Evolutionary conservation across 2,329 filamentous ascomycete genomes (phyloP).

Genomic region (Fusarium musae): DNA sequence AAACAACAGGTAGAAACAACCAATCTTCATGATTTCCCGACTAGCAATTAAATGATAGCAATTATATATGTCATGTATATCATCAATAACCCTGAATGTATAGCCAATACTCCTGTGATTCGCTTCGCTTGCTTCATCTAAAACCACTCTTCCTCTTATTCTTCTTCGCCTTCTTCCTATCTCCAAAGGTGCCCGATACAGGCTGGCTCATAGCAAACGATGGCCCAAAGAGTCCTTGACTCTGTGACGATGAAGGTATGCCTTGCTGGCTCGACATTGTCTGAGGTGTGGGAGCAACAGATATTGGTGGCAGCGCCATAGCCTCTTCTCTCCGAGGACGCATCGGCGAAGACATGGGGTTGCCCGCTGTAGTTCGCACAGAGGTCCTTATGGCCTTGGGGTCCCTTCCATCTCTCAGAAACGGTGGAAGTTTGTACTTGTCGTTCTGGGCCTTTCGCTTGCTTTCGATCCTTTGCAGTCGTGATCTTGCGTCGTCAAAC

Average conservation of each 20-base stretch:
- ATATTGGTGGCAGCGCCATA: conserved; percentile 22
- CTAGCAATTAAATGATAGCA: not conserved
- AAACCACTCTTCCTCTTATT: conserved; percentile 57
- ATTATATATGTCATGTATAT: not conserved
- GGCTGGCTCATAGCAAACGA: conserved; percentile 59
- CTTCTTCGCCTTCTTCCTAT: conserved; percentile 57
- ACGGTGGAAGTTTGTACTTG: conserved; percentile 46
- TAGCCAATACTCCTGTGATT: not conserved
- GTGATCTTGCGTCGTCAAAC: conserved; percentile 49
- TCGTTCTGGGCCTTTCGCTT: conserved; percentile 50
- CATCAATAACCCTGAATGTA: not conserved
- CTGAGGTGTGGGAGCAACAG: conserved; percentile 40
- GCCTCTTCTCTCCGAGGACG: conserved; percentile 22
- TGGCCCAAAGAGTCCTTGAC: conserved; percentile 43
- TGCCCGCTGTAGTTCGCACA: not conserved
- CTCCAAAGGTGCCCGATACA: conserved; percentile 58
- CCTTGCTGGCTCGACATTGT: conserved; percentile 52
- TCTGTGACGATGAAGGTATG: conserved; percentile 50
- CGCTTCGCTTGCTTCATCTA: conserved; percentile 41
- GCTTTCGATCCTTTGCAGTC: conserved; percentile 48
- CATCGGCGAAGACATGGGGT: conserved; percentile 22
- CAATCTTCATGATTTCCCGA: not conserved
- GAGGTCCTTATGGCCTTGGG: conserved; percentile 23
- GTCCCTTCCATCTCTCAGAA: conserved; percentile 42
- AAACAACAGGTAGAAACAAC: not conserved